Conservation (phyloP, 2,329 filamentous ascomycete species). For the Cryphonectria japonica region DNA sequence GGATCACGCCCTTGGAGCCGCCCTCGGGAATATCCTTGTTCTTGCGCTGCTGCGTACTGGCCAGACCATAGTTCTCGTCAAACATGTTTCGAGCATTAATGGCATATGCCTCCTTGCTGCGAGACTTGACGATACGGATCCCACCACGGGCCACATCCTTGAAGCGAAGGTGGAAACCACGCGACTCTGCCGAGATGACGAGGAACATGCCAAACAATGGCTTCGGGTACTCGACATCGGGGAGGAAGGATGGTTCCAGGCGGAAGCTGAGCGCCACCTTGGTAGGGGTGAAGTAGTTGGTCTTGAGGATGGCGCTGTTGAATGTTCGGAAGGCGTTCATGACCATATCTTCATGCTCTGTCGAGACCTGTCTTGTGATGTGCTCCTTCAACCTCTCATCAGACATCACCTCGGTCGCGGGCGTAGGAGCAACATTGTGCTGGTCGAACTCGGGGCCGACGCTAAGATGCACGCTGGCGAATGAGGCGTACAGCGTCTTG, state of each 20-base stretch:
- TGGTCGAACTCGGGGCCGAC: conserved; percentile 56
- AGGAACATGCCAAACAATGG: conserved; percentile 98
- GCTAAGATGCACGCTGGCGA: conserved; percentile 81
- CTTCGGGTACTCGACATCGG: conserved; percentile 89
- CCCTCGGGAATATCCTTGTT: conserved; percentile 99
- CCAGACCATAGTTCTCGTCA: conserved; percentile 97
- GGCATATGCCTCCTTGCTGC: conserved; percentile 91
- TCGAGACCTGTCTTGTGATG: conserved; percentile 79
- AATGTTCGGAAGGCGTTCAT: conserved; percentile 97
- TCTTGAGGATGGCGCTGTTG: conserved; percentile 92
- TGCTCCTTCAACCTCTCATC: conserved; percentile 74
- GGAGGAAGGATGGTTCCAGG: conserved; percentile 85
- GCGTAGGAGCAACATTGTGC: conserved; percentile 57
- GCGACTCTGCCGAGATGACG: conserved; percentile 93
- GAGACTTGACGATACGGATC: conserved; percentile 97
- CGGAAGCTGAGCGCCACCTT: conserved; percentile 98
- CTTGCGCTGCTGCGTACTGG: conserved; percentile 98
- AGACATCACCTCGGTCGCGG: conserved; percentile 70
- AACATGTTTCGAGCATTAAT: conserved; percentile 97
- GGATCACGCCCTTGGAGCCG: conserved; percentile 95
- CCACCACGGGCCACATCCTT: conserved; percentile 95
- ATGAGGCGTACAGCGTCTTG: conserved; percentile 85
- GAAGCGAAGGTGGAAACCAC: conserved; percentile 97
- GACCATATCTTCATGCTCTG: conserved; percentile 97
- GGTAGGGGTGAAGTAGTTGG: conserved; percentile 95